Evolutionary conservation across 2,329 filamentous ascomycete genomes (phyloP), one percentile per base, ranked within the genome.

Genomic region (Ilyonectria destructans): DNA sequence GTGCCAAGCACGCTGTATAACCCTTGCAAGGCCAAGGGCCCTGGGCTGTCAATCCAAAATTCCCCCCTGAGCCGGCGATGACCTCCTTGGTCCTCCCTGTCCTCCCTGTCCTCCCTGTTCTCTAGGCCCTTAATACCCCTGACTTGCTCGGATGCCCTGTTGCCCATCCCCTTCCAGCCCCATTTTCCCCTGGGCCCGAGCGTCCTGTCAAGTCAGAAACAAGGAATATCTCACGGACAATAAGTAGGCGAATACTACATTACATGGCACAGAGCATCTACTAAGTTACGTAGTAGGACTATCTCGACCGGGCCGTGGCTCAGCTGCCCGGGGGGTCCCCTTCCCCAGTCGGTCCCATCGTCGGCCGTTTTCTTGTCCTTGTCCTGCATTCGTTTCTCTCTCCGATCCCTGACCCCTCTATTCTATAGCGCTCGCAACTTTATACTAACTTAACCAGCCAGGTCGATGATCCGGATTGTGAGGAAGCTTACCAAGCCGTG

Each of bases 341-440:
- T 75, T 72, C 73, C 73, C 71, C 69, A 68, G 64, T 75, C 73
- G 73, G 73, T 58, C 64, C 69, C 71, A 71, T 75, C 68, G 73
- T 74, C 73, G 73, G 73, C 66, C 64, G 64, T 75, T 75, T 71
- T 74, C 62, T 62, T 72, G 65, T 67, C 67, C 62, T 62, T 72
- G 65, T 67, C 67, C 65, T 58, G 31, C 51, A 69, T 62, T 43
- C 69, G 58, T 60, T 68, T 67, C 61, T 59, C 58, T 12, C 48
- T 43, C 29, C 51, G 31, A 54, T 54, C 51, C 51, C 51, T 54
- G 51, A 23, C 31, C n/a, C 51, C 49, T 52, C 49, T 35, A 4
- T 21, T 26, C 31, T 37, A 37, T 35, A 37, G 51, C 21, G n/a
- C 51, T 54, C 31, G 17, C 19, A 23, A 21, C 45, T 46, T 8